A percentile compares a stretch with the other conserved stretches of the same genome.
phyloP scores from a whole-genome alignment of 257 asterid genomes.

The Cruciata laevipes region DNA sequence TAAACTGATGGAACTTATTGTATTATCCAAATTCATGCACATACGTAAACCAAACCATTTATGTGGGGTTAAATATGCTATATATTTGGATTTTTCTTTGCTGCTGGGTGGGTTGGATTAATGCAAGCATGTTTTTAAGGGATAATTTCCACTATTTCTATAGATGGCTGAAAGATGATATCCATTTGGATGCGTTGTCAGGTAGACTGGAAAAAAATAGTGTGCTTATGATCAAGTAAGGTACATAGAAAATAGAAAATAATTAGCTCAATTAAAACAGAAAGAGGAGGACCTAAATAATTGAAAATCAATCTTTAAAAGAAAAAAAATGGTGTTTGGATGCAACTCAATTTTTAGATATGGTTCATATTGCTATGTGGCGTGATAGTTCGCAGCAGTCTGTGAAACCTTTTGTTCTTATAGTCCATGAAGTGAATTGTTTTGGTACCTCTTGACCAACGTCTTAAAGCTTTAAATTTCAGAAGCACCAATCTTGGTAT shows the following conservation, averaged over 20 bases:
- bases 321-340: not conserved
- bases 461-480: conserved; percentile 27
- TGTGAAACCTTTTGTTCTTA: not conserved
- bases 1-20: not conserved
- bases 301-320: not conserved
- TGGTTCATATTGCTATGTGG: not conserved
- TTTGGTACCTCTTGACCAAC: conserved; percentile 4
- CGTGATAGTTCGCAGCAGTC: not conserved
- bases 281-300: not conserved
- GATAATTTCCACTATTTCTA: not conserved
- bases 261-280: not conserved
- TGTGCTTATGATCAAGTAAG: not conserved
- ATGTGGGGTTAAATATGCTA: not conserved
- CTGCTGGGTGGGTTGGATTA: not conserved
- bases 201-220: not conserved
- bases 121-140: not conserved
- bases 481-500: conserved; percentile 82
- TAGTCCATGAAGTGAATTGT: not conserved
- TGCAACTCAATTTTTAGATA: not conserved
- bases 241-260: not conserved
- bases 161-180: not conserved
- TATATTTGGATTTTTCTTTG: not conserved
- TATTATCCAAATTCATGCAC: not conserved
- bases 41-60: not conserved
- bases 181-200: not conserved